Base-by-base conservation (phyloP, 208 protist species). In the Crithidia fasciculata region DNA sequence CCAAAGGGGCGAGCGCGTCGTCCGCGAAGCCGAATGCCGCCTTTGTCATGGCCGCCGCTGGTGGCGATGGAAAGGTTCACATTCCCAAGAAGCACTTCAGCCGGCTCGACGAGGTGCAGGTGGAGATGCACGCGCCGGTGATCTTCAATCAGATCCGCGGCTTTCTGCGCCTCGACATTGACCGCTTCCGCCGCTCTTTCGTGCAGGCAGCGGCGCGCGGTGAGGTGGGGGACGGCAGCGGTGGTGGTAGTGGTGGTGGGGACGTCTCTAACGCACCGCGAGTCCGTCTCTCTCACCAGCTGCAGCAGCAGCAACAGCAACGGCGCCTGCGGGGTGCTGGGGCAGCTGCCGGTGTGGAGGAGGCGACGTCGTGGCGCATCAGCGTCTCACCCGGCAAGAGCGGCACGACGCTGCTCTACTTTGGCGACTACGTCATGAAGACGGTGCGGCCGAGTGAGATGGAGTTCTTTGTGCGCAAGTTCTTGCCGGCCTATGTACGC, bases 351-450 rank as follows among this genome's bases (percentile, higher is more conserved):
- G 53, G 74, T 2, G 64, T 81, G 5, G 60, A 88, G 13, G 69
- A 77, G 37, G 55, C 67, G 39, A 81, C 84, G 12, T 69, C 83
- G 52, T 96, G 92, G 90, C 81, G 92, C 8, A 82, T 93, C 58
- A 87, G 80, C 37, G 63, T 87, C 44, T 94, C 90, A 8, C 90
- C 92, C 5, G 94, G 92, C n/a, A 97, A 97, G 72, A 94, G 88
- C 57, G 88, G 86, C 36, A 89, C 89, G 8, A 86, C 88, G 19
- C 76, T 98, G 55, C 91, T 93, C 60, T 98, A 93, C 68, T 95
- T 96, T 73, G 90, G 86, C 13, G 82, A 94, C 69, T 98, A 86
- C 66, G 85, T 98, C 9, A 89, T 98, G 81, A 98, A 97, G 79
- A 90, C 89, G 40, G 72, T 97, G 15, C 92, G 87, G 39, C 76